These are phyloP conservation scores for peach (Prunus persica) DNA, from an alignment of 306 rosid species.

Conservation along the genomic window DNA sequence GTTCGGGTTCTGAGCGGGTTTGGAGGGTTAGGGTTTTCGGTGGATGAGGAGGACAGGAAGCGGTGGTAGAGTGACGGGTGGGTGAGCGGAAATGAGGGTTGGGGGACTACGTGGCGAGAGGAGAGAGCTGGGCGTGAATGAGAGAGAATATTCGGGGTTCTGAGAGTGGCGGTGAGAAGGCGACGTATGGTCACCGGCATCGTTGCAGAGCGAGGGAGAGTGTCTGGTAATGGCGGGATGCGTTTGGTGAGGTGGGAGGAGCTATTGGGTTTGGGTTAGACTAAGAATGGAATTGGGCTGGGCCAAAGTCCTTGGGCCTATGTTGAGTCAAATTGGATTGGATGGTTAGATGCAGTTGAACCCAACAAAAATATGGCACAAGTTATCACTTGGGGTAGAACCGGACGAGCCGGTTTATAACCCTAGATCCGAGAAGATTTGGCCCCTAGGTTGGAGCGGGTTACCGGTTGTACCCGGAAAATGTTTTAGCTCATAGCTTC, in stretches of 20 bases:
- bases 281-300: background rate
- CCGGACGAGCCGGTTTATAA: no score
- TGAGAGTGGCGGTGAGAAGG: conserved; percentile 23
- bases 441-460: no score
- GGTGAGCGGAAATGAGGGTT: background rate
- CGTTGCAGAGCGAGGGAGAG: background rate
- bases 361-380: no score
- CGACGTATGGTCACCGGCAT: conserved; percentile 30
- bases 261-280: background rate
- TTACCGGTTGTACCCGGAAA: no score
- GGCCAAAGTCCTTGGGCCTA: background rate
- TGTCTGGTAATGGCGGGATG: background rate
- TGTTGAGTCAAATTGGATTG: background rate
- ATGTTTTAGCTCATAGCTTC: no score
- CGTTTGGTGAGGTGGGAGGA: background rate
- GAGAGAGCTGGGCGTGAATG: conserved; percentile 9
- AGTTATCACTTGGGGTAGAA: no score
- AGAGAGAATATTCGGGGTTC: conserved; percentile 14
- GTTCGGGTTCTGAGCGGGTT: conserved; percentile 41
- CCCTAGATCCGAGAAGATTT: no score
- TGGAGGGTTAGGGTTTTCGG: conserved; percentile 18
- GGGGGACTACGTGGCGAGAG: background rate
- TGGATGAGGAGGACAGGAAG: conserved; percentile 19
- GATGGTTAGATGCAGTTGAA: no score
- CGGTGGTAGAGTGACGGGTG: conserved; percentile 9